These are phyloP conservation scores for Metschnikowia orientalis DNA, from an alignment of 805 yeast species.

Conservation along the genomic window DNA sequence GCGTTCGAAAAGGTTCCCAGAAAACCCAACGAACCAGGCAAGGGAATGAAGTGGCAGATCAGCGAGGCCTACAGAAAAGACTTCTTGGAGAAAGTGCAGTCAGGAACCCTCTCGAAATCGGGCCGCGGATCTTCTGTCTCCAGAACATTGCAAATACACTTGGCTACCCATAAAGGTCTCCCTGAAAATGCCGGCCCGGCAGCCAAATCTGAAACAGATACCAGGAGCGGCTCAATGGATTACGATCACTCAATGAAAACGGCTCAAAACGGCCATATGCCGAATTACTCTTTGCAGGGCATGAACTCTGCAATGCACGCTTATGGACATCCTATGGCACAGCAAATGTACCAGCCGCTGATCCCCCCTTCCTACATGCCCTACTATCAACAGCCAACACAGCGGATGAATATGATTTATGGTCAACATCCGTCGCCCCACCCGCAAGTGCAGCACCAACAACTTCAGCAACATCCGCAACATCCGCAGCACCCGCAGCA, in stretches of 20 bases:
- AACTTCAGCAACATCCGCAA: constrained; percentile 5
- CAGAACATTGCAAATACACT: constrained; percentile 71
- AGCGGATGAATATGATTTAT: too few relatives aligned
- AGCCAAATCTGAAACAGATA: background rate
- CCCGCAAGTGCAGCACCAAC: constrained; percentile 9
- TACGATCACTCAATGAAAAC: too few relatives aligned
- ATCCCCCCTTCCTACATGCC: too few relatives aligned
- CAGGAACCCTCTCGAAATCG: constrained; percentile 68
- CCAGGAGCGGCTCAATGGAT: constrained; percentile 2
- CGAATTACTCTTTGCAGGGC: too few relatives aligned
- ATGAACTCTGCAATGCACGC: constrained; percentile 3
- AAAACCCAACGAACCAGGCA: constrained; percentile 93
- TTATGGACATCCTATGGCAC: background rate
- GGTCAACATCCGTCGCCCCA: too few relatives aligned
- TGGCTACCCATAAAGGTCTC: constrained; percentile 52
- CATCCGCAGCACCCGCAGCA: constrained; percentile 5
- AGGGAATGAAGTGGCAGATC: constrained; percentile 99
- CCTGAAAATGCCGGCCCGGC: constrained; percentile 36
- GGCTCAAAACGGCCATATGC: too few relatives aligned
- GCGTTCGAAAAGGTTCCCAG: constrained; percentile 98
- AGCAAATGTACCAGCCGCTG: constrained; percentile 5
- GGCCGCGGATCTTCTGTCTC: constrained; percentile 80
- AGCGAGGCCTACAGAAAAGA: constrained; percentile 80
- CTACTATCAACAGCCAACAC: background rate
- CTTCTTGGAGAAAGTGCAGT: constrained; percentile 72